Base-by-base conservation (phyloP, 2,329 filamentous ascomycete species). In the Alternaria sp. region DNA sequence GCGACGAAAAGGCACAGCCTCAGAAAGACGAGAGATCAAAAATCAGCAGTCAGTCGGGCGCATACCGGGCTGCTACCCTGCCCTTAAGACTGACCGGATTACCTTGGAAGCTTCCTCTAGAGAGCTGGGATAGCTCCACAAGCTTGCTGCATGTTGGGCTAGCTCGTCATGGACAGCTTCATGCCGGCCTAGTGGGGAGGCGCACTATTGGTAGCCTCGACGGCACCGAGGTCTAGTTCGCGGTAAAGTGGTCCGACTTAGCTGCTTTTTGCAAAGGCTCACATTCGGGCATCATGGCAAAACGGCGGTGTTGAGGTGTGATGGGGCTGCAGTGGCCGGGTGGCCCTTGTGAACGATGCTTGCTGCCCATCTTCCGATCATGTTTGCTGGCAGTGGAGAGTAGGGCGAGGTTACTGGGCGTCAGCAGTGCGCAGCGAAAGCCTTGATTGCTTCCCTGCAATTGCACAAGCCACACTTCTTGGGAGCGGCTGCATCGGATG, bases 111-210 rank as follows among this genome's bases (percentile, higher is more conserved):
- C 59, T 72, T 47, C 56, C 57, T 62, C 36, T n/a, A 52, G 57
- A 63, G 54, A 70, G 68, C 68, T 72, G 66, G 65, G 59, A 68
- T 61, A 70, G 67, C 68, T 72, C 68, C 60, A 68, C 60, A 69
- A 61, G 64, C 62, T 66, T 60, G 66, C 63, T 72, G 66, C 72
- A 71, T 54, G 57, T 62, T 58, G 64, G 59, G 64, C 62, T 69
- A 71, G 71, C 71, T 73, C 67, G 71, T 73, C 59, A 48, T 55
- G 54, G 71, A 66, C 67, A 70, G 61, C 68, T 69, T 60, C 52
- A 63, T 57, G 60, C 62, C 60, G 61, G 62, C 49, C 47, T 53
- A 61, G 66, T 61, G 59, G 61, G 69, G 67, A 54, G 57, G 56
- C 56, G 62, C 67, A 65, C 66, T 43, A 70, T 67, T 52, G 61